These are phyloP conservation scores for Solanum chacoense DNA, from an alignment of 305 asterid species.

Conservation along the genomic window DNA sequence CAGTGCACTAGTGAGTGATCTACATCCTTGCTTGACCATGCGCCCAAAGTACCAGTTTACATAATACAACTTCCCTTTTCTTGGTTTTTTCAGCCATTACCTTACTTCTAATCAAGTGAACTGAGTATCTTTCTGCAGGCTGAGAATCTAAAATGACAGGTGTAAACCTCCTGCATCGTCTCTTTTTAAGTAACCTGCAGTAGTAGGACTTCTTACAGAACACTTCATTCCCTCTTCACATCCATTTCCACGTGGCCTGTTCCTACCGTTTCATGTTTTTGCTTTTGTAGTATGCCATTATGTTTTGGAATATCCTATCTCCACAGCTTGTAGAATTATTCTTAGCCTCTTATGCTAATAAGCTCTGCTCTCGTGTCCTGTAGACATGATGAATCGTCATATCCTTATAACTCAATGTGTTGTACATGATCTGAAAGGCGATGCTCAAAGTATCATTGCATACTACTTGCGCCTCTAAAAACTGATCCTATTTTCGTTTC, in stretches of 20 bases:
- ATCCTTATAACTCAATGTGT: neutral
- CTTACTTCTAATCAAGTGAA: neutral
- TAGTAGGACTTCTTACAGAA: neutral
- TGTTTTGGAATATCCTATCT: neutral
- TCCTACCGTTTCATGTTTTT: neutral
- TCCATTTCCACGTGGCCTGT: neutral
- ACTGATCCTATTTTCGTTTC: neutral
- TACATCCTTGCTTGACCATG: neutral
- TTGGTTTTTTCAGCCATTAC: neutral
- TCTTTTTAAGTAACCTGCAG: neutral
- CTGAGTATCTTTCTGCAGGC: neutral
- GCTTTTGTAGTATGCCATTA: neutral
- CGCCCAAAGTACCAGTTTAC: neutral
- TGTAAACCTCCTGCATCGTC: neutral
- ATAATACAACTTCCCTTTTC: neutral
- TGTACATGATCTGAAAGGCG: neutral
- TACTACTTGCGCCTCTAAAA: neutral
- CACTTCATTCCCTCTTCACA: neutral
- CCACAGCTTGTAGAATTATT: neutral
- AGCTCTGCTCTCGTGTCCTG: neutral
- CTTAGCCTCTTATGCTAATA: neutral
- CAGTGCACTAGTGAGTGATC: neutral
- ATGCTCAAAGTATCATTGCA: neutral
- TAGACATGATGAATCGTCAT: neutral
- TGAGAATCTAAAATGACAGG: neutral